phyloP scores from a whole-genome alignment of 805 yeast species.

The Wickerhamomyces mucosus region DNA sequence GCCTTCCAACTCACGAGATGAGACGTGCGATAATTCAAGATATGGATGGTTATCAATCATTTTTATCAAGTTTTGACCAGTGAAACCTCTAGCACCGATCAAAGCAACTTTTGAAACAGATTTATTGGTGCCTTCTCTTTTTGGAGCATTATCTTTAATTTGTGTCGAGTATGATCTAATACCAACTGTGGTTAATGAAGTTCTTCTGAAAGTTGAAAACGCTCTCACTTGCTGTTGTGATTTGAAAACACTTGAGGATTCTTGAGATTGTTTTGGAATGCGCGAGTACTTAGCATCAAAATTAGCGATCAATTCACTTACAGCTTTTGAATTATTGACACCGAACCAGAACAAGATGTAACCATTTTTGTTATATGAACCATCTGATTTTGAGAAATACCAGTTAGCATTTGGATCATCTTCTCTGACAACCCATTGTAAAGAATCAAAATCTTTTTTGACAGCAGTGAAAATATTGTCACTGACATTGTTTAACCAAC shows the following conservation, averaged over 20 bases:
- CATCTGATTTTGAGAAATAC: conserved; percentile 90
- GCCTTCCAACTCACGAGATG: conserved; percentile 91
- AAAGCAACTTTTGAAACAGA: conserved; percentile 71
- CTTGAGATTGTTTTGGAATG: conserved; percentile 24
- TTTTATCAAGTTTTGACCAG: conserved; percentile 87
- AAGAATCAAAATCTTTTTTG: conserved; percentile 56
- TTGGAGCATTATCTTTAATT: conserved; percentile 65
- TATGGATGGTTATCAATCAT: conserved; percentile 83
- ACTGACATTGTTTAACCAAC: conserved; percentile 96
- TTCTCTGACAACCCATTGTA: conserved; percentile 88
- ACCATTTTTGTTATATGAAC: conserved; percentile 86
- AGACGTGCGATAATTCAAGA: conserved; percentile 84
- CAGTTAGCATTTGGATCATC: conserved; percentile 85
- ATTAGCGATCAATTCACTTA: conserved; percentile 51
- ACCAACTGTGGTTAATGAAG: conserved; percentile 12
- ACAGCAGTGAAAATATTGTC: conserved; percentile 87
- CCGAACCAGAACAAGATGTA: conserved; percentile 95
- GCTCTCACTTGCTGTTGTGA: conserved; percentile 40
- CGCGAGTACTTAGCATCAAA: conserved; percentile 30
- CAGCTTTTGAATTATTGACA: conserved; percentile 50
- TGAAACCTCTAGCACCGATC: conserved; percentile 97
- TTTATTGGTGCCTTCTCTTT: conserved; percentile 51
- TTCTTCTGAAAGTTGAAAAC: conserved; percentile 32
- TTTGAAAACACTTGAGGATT: conserved; percentile 19
- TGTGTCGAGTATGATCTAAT: conserved; percentile 26